These are phyloP conservation scores for Ensete ventricosum DNA, from an alignment of 176 grass and related monocot genomes.

Conservation along the genomic window DNA sequence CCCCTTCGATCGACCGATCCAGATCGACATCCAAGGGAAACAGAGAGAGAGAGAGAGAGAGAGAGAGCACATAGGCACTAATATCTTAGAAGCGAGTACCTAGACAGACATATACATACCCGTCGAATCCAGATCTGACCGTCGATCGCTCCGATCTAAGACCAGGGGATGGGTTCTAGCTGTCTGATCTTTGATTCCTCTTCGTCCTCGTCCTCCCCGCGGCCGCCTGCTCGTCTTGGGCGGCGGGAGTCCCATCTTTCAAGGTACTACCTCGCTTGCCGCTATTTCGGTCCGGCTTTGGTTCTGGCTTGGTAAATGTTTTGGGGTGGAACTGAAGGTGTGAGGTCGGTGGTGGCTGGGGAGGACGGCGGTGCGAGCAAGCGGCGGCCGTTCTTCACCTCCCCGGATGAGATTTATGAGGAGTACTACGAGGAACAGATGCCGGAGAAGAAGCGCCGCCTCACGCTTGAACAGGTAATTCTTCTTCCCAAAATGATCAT, in stretches of 20 bases:
- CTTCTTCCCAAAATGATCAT: not conserved
- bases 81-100: no score
- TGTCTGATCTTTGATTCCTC: slow-evolving; percentile 48
- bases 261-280: slow-evolving; percentile 20
- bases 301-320: not conserved
- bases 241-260: slow-evolving; percentile 36
- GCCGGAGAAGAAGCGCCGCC: slow-evolving; percentile 80
- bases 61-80: not conserved
- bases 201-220: slow-evolving; percentile 30
- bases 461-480: slow-evolving; percentile 70
- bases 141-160: not conserved
- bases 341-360: slow-evolving; percentile 7
- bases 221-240: slow-evolving; percentile 61
- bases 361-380: slow-evolving; percentile 8
- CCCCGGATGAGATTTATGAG: slow-evolving; percentile 71
- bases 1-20: not conserved
- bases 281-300: not conserved
- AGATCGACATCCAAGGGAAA: not conserved
- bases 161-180: slow-evolving; percentile 47
- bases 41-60: not conserved
- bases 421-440: slow-evolving; percentile 97
- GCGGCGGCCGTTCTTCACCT: slow-evolving; percentile 81
- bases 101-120: no score
- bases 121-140: not conserved
- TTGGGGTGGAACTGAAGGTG: not conserved